Percentiles rank a stretch among this genome's conserved stretches.
These are phyloP conservation scores for Calonectria crousiana DNA, from an alignment of 2,329 filamentous ascomycete species.

Conservation along the genomic window DNA sequence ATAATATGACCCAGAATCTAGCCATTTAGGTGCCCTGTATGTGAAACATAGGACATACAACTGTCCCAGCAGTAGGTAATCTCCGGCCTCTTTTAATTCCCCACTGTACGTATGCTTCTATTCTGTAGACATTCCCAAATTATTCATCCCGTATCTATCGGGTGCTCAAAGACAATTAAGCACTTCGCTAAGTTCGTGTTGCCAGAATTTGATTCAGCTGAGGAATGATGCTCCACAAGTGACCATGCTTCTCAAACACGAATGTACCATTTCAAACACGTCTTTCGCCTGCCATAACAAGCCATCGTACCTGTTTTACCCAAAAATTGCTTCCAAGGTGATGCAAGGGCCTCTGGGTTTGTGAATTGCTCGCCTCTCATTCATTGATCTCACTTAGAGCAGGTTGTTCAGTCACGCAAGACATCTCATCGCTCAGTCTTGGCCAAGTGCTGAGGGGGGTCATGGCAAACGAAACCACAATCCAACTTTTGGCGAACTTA, in stretches of 20 bases:
- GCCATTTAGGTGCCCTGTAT: not conserved
- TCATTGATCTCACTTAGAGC: not conserved
- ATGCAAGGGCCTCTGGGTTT: not conserved
- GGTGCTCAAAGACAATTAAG: not conserved
- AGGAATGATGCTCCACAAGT: not conserved
- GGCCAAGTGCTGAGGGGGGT: not conserved
- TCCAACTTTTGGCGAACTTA: not conserved
- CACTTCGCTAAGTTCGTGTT: not conserved
- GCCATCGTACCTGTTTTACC: constrained; percentile 10
- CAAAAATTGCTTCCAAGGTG: constrained; percentile 14
- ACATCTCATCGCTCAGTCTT: constrained; percentile 27
- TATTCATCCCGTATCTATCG: not conserved
- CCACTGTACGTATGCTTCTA: not conserved
- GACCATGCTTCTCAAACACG: not conserved
- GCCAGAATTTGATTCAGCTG: not conserved
- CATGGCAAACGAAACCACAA: not conserved
- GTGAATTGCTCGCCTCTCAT: not conserved
- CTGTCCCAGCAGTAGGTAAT: not conserved
- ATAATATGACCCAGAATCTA: not conserved
- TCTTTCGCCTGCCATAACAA: constrained; percentile 15
- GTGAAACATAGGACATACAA: not conserved
- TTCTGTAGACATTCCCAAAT: not conserved
- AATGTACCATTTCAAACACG: constrained; percentile 18
- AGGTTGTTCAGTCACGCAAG: constrained; percentile 32
- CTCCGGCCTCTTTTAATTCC: not conserved